A percentile compares a stretch with the other conserved stretches of the same genome.
Evolutionary conservation across 257 asterid species (phyloP).

Genomic region (Forsythia suspensa): DNA sequence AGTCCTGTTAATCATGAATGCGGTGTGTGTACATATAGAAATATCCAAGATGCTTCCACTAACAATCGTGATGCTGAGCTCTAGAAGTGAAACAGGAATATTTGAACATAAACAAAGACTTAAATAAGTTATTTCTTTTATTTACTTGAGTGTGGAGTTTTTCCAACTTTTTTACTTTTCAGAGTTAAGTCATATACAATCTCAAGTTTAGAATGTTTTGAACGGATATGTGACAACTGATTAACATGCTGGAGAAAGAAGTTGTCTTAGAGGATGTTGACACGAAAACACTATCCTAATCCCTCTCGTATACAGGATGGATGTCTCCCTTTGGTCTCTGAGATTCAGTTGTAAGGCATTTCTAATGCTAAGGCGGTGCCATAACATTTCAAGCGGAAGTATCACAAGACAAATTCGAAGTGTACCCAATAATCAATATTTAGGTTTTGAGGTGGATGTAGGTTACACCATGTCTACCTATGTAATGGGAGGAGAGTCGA

Average conservation of each 20-base stretch:
- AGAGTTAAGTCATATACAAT: neutral
- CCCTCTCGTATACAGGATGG: neutral
- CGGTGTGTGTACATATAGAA: neutral
- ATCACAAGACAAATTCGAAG: neutral
- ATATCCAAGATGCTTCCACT: neutral
- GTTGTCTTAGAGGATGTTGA: neutral
- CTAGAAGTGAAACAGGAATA: constrained; percentile 1
- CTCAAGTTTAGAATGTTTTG: neutral
- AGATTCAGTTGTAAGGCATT: neutral
- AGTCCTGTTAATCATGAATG: neutral
- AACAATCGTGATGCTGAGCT: neutral
- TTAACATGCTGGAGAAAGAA: neutral
- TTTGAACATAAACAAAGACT: neutral
- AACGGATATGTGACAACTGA: neutral
- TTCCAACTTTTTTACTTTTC: neutral
- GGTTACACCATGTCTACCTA: neutral
- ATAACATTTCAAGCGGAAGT: neutral
- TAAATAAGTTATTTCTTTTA: neutral
- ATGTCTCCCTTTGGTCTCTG: constrained; percentile 4
- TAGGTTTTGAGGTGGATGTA: neutral
- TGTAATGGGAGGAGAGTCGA: neutral
- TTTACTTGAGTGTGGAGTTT: neutral
- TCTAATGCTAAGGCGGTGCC: neutral
- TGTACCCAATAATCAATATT: neutral
- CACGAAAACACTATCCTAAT: no score